A percentile compares a stretch with the other conserved stretches of the same genome.
Conservation (phyloP, 768 basidiomycete species). For the Hypsizygus marmoreus region DNA sequence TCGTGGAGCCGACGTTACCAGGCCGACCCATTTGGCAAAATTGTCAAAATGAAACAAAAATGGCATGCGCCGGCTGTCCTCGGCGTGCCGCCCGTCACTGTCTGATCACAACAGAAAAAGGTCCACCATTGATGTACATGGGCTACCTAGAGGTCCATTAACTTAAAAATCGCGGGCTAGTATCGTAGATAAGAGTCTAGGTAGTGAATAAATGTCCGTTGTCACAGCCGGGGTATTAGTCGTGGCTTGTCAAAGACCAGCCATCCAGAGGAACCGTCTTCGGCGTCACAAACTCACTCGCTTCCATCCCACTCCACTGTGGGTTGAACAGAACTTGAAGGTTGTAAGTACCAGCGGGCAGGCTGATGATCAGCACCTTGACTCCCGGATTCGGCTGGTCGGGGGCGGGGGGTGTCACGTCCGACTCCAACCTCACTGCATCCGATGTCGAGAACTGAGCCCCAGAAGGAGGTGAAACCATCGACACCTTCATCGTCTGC, state of each 20-base stretch:
- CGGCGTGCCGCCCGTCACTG: too few species aligned
- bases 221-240: slow-evolving; percentile 34
- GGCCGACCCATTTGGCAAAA: too few species aligned
- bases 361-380: slow-evolving; percentile 73
- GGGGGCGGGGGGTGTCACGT: slow-evolving; percentile 58
- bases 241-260: slow-evolving; percentile 84
- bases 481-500: slow-evolving; percentile 62
- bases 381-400: slow-evolving; percentile 82
- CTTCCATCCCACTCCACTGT: slow-evolving; percentile 78
- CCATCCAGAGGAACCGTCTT: slow-evolving; percentile 64
- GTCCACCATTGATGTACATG: slow-evolving; percentile 8
- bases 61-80: too few species aligned
- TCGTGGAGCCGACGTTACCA: too few species aligned
- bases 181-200: neutral
- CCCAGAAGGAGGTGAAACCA: slow-evolving; percentile 69
- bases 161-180: too few species aligned
- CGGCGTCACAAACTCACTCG: slow-evolving; percentile 65
- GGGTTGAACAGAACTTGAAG: slow-evolving; percentile 91
- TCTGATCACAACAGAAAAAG: too few species aligned
- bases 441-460: slow-evolving; percentile 59
- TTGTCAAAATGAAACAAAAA: too few species aligned
- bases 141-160: slow-evolving; percentile 6
- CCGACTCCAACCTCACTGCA: slow-evolving; percentile 58
- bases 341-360: slow-evolving; percentile 70
- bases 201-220: slow-evolving; percentile 14